phyloP scores from a whole-genome alignment of 164 flowering plant species.

The Houttuynia cordata region DNA sequence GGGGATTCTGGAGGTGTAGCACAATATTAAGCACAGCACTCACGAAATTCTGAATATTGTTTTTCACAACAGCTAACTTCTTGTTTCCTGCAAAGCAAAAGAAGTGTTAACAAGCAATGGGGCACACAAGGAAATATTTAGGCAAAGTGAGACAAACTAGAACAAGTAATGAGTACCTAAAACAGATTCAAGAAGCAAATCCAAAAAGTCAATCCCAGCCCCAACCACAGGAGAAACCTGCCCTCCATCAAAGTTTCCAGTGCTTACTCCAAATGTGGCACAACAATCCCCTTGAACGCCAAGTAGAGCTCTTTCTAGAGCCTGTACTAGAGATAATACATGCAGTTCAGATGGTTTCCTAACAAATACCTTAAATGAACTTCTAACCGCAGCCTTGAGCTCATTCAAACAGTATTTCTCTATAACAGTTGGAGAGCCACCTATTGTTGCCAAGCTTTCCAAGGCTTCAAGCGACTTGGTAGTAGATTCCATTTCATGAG shows the following conservation, averaged over 20 bases:
- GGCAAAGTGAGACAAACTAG: background rate
- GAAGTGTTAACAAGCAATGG: conserved; percentile 5
- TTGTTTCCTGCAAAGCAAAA: conserved; percentile 44
- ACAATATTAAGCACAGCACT: conserved; percentile 56
- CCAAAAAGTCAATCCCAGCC: conserved; percentile 79
- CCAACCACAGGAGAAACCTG: conserved; percentile 56
- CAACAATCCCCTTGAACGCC: conserved; percentile 46
- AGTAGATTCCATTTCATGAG: conserved; percentile 53
- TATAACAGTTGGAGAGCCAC: conserved; percentile 14
- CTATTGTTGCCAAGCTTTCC: conserved; percentile 8
- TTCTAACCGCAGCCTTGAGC: conserved; percentile 53
- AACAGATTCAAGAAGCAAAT: conserved; percentile 62
- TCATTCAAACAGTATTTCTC: conserved; percentile 32
- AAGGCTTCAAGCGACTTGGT: conserved; percentile 33
- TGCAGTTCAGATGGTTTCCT: conserved; percentile 46
- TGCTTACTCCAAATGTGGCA: conserved; percentile 32
- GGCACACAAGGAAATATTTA: background rate
- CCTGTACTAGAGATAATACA: conserved; percentile 47
- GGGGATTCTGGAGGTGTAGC: conserved; percentile 65
- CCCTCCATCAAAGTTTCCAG: conserved; percentile 46
- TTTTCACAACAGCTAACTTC: conserved; percentile 37
- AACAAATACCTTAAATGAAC: conserved; percentile 49
- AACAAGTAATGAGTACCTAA: conserved; percentile 38
- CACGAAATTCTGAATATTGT: conserved; percentile 41
- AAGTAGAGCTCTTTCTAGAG: conserved; percentile 71